Conservation (phyloP, 768 basidiomycete species). For the Boletus pseudopeckii region DNA sequence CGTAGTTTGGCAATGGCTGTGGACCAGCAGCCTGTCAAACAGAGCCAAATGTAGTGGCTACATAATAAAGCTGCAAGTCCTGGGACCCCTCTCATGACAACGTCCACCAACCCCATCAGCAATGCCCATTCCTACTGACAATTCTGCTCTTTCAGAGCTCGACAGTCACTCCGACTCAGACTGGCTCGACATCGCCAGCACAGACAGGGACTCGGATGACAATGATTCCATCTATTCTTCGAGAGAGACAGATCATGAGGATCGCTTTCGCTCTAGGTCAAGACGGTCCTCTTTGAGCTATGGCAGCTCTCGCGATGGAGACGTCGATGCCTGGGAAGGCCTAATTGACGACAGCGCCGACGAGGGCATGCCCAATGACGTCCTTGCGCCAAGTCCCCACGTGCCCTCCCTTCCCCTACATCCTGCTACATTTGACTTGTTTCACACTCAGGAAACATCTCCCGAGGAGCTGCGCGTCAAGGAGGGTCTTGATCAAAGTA, state of each 20-base stretch:
- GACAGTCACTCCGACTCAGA: constrained; percentile 76
- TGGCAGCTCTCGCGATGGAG: constrained; percentile 64
- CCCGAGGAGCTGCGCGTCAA: constrained; percentile 67
- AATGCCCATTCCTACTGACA: constrained; percentile 36
- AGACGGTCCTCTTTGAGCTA: constrained; percentile 67
- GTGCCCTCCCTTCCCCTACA: constrained; percentile 17
- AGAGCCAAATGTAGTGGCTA: constrained; percentile 28
- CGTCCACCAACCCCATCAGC: constrained; percentile 20
- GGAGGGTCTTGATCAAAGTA: constrained; percentile 77
- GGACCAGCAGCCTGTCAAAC: constrained; percentile 16
- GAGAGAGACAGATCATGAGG: constrained; percentile 59
- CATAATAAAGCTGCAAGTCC: constrained; percentile 22
- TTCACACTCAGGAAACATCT: constrained; percentile 33
- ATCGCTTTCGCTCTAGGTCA: constrained; percentile 51
- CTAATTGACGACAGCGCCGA: constrained; percentile 62
- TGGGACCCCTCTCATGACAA: constrained; percentile 29
- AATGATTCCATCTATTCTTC: constrained; percentile 61
- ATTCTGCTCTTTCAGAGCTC: constrained; percentile 53
- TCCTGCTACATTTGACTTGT: constrained; percentile 26
- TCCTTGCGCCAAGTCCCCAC: constrained; percentile 22
- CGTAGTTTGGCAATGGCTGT: constrained; percentile 8
- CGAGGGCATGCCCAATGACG: constrained; percentile 35
- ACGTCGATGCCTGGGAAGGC: constrained; percentile 77
- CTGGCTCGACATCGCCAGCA: constrained; percentile 77
- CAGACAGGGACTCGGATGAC: constrained; percentile 61